phyloP scores from a whole-genome alignment of 202 grass and related monocot genomes.

The Hordeum pubiflorum region DNA sequence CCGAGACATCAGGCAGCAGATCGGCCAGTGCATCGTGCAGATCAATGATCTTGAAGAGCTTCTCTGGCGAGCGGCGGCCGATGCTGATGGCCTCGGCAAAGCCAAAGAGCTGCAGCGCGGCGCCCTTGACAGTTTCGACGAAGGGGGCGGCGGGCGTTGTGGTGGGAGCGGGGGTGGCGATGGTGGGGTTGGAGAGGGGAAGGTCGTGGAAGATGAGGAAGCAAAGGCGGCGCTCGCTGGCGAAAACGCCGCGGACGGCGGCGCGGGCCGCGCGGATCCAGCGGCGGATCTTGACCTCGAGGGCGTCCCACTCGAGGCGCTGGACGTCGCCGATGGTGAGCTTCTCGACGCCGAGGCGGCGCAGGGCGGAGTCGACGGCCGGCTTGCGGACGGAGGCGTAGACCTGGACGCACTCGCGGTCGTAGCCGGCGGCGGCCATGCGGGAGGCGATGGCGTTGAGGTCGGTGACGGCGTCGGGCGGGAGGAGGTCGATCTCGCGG shows the following conservation, averaged over 20 bases:
- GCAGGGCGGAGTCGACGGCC: conserved; percentile 56
- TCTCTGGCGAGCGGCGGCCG: conserved; percentile 70
- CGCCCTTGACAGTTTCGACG: conserved; percentile 61
- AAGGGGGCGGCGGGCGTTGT: conserved; percentile 50
- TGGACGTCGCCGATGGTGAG: conserved; percentile 84
- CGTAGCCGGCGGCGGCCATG: conserved; percentile 62
- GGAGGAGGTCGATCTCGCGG: conserved; percentile 77
- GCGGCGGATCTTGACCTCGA: conserved; percentile 65
- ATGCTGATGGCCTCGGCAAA: conserved; percentile 82
- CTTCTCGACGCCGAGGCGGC: conserved; percentile 75
- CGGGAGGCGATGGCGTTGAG: conserved; percentile 54
- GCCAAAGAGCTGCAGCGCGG: conserved; percentile 68
- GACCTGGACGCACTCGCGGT: conserved; percentile 79
- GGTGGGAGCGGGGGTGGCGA: conserved; percentile 15
- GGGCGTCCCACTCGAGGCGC: conserved; percentile 56
- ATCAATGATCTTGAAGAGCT: conserved; percentile 90
- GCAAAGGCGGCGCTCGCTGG: conserved; percentile 81
- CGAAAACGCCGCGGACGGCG: conserved; percentile 53
- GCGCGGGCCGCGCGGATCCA: conserved; percentile 76
- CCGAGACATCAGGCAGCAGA: conserved; percentile 63
- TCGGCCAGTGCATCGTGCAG: conserved; percentile 65
- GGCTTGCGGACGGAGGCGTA: conserved; percentile 79
- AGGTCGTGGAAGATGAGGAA: conserved; percentile 63
- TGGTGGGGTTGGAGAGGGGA: conserved; percentile 18
- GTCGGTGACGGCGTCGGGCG: conserved; percentile 61